Evolutionary conservation across 306 rosid genomes (phyloP).

Genomic region (Medicago lupulina): DNA sequence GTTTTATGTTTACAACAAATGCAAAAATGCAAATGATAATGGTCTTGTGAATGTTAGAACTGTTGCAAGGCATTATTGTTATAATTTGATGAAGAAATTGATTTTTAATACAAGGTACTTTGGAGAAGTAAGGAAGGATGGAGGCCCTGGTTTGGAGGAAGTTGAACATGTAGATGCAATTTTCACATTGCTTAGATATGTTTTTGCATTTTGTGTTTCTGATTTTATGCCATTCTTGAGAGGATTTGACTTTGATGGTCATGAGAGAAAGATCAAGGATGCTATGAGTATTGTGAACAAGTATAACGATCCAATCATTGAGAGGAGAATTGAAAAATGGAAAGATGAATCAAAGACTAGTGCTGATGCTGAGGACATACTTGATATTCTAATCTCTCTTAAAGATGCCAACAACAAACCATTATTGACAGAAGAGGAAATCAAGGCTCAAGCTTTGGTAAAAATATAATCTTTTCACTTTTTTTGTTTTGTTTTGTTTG

Average conservation of each 20-base stretch:
- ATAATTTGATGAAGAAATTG: slow-evolving; percentile 41
- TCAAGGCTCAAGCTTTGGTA: slow-evolving; percentile 53
- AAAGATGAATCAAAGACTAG: slow-evolving; percentile 38
- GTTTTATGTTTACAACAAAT: slow-evolving; percentile 38
- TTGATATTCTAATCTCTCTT: slow-evolving; percentile 53
- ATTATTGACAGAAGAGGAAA: slow-evolving; percentile 45
- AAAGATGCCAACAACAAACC: slow-evolving; percentile 40
- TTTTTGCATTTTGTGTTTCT: slow-evolving; percentile 42
- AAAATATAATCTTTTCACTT: background rate
- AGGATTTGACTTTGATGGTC: slow-evolving; percentile 50
- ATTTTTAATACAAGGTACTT: slow-evolving; percentile 49
- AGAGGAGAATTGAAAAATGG: slow-evolving; percentile 47
- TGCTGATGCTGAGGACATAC: slow-evolving; percentile 39
- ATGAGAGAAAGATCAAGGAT: slow-evolving; percentile 23
- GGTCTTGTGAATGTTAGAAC: slow-evolving; percentile 40
- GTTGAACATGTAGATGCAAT: slow-evolving; percentile 42
- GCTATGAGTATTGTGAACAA: slow-evolving; percentile 31
- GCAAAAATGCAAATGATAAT: background rate
- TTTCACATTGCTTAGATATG: slow-evolving; percentile 32
- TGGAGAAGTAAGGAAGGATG: slow-evolving; percentile 43
- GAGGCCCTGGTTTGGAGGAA: slow-evolving; percentile 56
- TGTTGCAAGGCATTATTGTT: slow-evolving; percentile 43
- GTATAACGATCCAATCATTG: slow-evolving; percentile 48
- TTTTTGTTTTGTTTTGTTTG: background rate
- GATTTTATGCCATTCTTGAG: slow-evolving; percentile 55